Conservation (phyloP, 306 rosid genomes). For the Prunus armeniaca region DNA sequence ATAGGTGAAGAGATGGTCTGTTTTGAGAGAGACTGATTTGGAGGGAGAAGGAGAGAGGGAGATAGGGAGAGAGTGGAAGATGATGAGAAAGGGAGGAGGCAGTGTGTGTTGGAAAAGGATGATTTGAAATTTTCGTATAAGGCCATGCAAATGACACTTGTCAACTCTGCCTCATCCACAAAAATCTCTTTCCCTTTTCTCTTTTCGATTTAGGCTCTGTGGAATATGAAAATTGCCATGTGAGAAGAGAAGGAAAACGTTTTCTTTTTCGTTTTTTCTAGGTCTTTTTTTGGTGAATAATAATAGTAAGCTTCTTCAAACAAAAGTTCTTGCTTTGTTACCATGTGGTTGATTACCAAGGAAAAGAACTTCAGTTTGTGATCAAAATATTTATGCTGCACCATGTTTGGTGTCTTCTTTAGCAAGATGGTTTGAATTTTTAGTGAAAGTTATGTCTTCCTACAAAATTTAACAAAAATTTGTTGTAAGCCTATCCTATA, state of each 20-base stretch:
- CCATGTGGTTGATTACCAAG: no score
- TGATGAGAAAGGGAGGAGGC: not conserved
- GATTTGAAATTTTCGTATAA: conserved; percentile 39
- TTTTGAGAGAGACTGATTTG: conserved; percentile 24
- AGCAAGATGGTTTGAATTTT: no score
- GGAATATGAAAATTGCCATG: not conserved
- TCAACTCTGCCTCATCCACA: conserved; percentile 25
- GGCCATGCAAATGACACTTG: conserved; percentile 76
- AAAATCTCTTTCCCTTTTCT: not conserved
- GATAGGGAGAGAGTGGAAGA: not conserved
- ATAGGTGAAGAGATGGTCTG: conserved; percentile 7
- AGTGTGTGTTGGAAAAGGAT: not conserved
- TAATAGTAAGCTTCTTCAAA: not conserved
- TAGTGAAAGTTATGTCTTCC: no score
- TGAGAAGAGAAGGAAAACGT: not conserved
- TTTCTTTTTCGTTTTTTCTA: no score
- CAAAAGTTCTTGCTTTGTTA: no score
- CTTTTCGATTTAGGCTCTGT: not conserved
- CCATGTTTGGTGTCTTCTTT: no score
- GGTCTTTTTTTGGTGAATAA: not conserved
- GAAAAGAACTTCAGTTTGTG: no score
- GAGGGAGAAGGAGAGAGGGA: conserved; percentile 17
- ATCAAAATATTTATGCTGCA: no score
- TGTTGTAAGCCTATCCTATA: no score
- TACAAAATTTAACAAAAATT: no score